Evolutionary conservation across 2,329 filamentous ascomycete genomes (phyloP).

Genomic region (Clarireedia homoeocarpa): DNA sequence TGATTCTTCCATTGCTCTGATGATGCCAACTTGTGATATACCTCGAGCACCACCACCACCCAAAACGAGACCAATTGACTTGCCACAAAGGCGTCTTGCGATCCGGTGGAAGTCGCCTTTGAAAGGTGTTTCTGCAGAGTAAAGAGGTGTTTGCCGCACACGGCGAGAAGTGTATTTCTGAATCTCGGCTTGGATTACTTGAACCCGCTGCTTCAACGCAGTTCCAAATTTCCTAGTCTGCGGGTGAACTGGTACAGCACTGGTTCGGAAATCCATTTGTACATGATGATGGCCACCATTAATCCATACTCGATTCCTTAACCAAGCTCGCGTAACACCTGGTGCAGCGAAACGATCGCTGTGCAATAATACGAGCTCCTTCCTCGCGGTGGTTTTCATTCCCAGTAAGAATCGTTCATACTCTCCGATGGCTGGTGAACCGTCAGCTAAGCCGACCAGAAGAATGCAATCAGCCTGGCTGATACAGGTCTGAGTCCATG

Average conservation of each 20-base stretch:
- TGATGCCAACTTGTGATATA: conserved; percentile 88
- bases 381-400: conserved; percentile 93
- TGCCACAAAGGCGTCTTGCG: conserved; percentile 82
- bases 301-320: conserved; percentile 92
- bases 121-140: conserved; percentile 84
- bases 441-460: conserved; percentile 83
- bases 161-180: conserved; percentile 96
- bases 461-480: conserved; percentile 94
- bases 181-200: conserved; percentile 92
- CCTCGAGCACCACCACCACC: conserved; percentile 90
- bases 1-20: conserved; percentile 88
- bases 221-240: conserved; percentile 73
- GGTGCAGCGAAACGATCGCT: conserved; percentile 79
- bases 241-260: conserved; percentile 67
- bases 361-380: conserved; percentile 85
- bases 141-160: conserved; percentile 80
- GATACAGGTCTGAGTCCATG: conserved; percentile 98
- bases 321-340: conserved; percentile 80
- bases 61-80: conserved; percentile 87
- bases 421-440: conserved; percentile 84
- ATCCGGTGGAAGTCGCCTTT: conserved; percentile 96
- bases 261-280: conserved; percentile 82
- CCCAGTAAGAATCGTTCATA: conserved; percentile 94
- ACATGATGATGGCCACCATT: conserved; percentile 97
- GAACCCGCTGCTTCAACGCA: conserved; percentile 83